Evolutionary conservation across 176 grass and related monocot species (phyloP), one percentile per base, ranked within the genome.

Genomic region (Canna indica): DNA sequence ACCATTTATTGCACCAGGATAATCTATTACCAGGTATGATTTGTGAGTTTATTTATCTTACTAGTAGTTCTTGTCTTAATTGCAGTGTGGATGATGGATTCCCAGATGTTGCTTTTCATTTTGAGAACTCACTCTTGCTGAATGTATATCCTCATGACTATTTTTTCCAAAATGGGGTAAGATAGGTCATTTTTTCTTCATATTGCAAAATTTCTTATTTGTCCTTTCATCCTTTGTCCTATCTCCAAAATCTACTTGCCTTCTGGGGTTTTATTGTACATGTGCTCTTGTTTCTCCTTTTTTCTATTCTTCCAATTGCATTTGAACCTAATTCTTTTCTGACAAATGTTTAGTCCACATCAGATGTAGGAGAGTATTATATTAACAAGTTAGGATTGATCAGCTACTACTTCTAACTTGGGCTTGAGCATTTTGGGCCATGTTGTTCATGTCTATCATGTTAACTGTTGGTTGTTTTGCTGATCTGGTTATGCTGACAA

Each of bases 131-230:
- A 62, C 66, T 97, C 77, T 45, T 77, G 70, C 65, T 97, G 69
- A 79, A 83, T 73, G 89, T 92, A 75, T 83, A 92, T 80, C 94
- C 94, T 56, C 88, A 92, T 73, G 94, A 97, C 80, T 97, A 97
- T 78, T 81, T 97, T 83, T 92, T 97, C 46, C 45, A 87, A 77
- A 85, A 90, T 70, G 77, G 71, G 89, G 94, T 97, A 90, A 84
- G 63, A 67, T 52, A 70, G 33, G 46, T 36, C 38, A 24, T 25
- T 20, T 32, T 31, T 6, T 39, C 17, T 34, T 35, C 67, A 47
- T 79, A 33, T 71, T 16, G 77, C 25, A 20, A 69, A 14, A 15
- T 9, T 47, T 30, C 18, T 50, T 47, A 15, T 31, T 42, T 24
- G 20, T 24, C 42, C 20, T 12, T 42, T 41, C 25, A 4, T 20